These are phyloP conservation scores for Wallacemonas collosoma DNA, from an alignment of 208 protist species.

Conservation along the genomic window DNA sequence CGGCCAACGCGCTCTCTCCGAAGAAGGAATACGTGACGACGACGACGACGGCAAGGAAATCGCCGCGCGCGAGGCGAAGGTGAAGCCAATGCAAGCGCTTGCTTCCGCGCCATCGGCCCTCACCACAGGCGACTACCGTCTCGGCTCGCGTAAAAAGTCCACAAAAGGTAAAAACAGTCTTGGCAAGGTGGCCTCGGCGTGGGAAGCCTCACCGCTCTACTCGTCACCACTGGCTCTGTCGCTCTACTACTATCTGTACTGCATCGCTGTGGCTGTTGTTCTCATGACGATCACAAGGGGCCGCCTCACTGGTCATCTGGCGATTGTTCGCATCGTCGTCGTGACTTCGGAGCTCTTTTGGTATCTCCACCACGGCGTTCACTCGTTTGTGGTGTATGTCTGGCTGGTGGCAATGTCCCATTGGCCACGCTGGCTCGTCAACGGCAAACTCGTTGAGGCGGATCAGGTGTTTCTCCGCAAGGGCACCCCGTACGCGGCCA, in stretches of 20 bases:
- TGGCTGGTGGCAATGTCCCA: slow-evolving; percentile 43
- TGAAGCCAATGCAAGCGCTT: not conserved
- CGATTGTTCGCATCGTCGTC: slow-evolving; percentile 35
- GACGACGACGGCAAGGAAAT: not conserved
- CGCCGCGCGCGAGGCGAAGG: not conserved
- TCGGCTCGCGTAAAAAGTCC: slow-evolving; percentile 24
- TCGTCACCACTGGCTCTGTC: slow-evolving; percentile 43
- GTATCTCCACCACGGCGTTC: slow-evolving; percentile 48
- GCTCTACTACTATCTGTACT: slow-evolving; percentile 61
- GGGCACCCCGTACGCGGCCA: slow-evolving; percentile 48
- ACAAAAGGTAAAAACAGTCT: slow-evolving; percentile 21
- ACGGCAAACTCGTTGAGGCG: slow-evolving; percentile 7
- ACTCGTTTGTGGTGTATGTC: slow-evolving; percentile 51
- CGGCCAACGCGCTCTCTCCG: too few relatives aligned
- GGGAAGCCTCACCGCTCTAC: slow-evolving; percentile 39
- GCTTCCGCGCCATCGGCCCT: slow-evolving; percentile 8
- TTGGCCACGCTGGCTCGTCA: slow-evolving; percentile 26
- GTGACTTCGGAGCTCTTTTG: slow-evolving; percentile 42
- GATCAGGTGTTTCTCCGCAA: slow-evolving; percentile 16
- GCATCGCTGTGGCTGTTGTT: slow-evolving; percentile 24
- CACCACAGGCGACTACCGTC: slow-evolving; percentile 9
- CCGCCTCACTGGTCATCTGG: slow-evolving; percentile 40
- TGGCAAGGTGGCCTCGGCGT: slow-evolving; percentile 15
- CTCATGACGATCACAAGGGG: slow-evolving; percentile 45
- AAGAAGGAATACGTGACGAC: not conserved